phyloP scores from a whole-genome alignment of 2,329 filamentous ascomycete genomes.

The Venturia asperata region DNA sequence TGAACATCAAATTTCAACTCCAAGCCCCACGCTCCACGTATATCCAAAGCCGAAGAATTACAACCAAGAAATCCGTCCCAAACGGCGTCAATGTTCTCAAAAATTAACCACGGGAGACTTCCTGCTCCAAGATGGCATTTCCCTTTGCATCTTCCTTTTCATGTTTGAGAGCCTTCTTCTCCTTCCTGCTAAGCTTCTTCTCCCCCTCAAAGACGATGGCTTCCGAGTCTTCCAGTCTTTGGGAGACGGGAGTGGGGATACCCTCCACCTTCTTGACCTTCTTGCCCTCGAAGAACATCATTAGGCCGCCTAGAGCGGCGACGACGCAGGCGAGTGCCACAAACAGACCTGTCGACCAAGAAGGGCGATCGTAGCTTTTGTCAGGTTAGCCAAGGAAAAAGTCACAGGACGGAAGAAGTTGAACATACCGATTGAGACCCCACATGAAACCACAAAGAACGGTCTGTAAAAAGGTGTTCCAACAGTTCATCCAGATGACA shows the following conservation, averaged over 20 bases:
- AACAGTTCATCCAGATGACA: conserved; percentile 69
- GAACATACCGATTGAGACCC: conserved; percentile 54
- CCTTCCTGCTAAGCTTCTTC: background rate
- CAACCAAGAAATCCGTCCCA: too few relatives aligned
- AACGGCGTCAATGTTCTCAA: too few relatives aligned
- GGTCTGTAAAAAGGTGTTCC: conserved; percentile 71
- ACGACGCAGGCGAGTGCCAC: conserved; percentile 66
- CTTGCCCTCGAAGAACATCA: conserved; percentile 61
- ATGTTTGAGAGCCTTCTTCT: background rate
- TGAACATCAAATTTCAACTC: background rate
- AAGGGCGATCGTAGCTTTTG: conserved; percentile 55
- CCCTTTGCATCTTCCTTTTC: background rate
- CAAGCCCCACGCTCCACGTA: background rate
- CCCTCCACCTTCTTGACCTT: conserved; percentile 66
- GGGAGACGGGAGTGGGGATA: conserved; percentile 32
- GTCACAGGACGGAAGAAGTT: background rate
- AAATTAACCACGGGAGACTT: background rate
- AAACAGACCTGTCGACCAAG: conserved; percentile 73
- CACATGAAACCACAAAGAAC: conserved; percentile 76
- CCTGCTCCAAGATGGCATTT: background rate
- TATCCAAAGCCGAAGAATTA: background rate
- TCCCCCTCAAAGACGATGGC: background rate
- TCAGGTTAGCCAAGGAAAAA: background rate
- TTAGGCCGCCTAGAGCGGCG: conserved; percentile 59
- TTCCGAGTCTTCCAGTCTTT: conserved; percentile 3